Base-by-base conservation (phyloP, 495 filamentous ascomycete species). In the Daldinia loculata region DNA sequence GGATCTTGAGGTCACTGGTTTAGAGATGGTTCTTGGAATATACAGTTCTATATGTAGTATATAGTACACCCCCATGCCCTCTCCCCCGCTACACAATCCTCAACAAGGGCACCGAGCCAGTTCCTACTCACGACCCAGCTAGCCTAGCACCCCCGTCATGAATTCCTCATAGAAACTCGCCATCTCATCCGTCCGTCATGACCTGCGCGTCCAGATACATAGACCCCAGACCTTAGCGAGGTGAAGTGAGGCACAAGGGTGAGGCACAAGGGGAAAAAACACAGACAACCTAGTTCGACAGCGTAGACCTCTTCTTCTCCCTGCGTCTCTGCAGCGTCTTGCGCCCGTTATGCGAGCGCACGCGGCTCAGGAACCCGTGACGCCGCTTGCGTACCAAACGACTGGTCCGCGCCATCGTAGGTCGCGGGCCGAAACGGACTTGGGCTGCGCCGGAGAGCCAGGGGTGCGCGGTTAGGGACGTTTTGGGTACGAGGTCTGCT, bases 361-460 rank as follows among this genome's bases (percentile, higher is more conserved):
- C 56, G 27, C 82, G 70, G 63, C 77, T 81, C n/a, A 85, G 63
- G 67, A 84, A 85, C 14, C 83, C 82, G 59, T 83, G 80, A 15
- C 80, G 71, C 30, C 83, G 69, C 78, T 84, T 84, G 73, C 83
- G 81, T n/a, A 83, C 67, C n/a, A 85, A 74, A n/a, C 83, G 77
- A 45, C 72, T 82, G 53, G 74, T 48, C 15, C 74, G 63, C 32
- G 77, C 75, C 81, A 84, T 80, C 39, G 81, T 84, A 36, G 81
- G 72, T 26, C 82, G 78, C 39, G 83, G 83, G 0, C 81, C 83
- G 78, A 76, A 84, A 19, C 83, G 80, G 50, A 84, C 75, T 75
- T 85, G 83, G 45, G 66, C 29, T n/a, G 58, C 57, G 52, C 57
- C 45, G 38, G 73, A 74, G 19, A 85, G 72, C 38, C 78, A 78